Percentiles rank a stretch among this genome's conserved stretches.
These are phyloP conservation scores for Saturnispora serradocipensis DNA, from an alignment of 805 yeast genomes.

Conservation along the genomic window DNA sequence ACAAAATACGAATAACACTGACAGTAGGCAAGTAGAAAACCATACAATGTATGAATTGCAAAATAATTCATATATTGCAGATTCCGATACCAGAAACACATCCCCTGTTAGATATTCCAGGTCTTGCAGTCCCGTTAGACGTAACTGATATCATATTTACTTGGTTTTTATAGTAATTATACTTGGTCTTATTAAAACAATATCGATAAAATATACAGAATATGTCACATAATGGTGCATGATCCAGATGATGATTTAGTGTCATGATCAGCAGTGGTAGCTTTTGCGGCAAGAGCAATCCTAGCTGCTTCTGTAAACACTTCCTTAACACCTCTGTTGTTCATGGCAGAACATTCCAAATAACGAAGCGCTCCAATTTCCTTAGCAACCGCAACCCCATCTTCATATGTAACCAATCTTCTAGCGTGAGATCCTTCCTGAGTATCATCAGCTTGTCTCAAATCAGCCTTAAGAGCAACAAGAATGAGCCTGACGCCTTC, in stretches of 20 bases:
- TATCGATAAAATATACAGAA: conserved; percentile 2
- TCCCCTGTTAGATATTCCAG: conserved; percentile 6
- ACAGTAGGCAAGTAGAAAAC: conserved; percentile 1
- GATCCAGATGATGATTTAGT: conserved; percentile 31
- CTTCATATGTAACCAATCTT: conserved; percentile 75
- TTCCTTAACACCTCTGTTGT: conserved; percentile 96
- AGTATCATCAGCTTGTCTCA: conserved; percentile 54
- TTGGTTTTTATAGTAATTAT: not conserved
- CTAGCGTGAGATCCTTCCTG: conserved; percentile 26
- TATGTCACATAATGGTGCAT: conserved; percentile 22
- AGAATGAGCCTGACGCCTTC: conserved; percentile 90
- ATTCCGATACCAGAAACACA: conserved; percentile 3
- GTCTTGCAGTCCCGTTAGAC: conserved; percentile 8
- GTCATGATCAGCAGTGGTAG: conserved; percentile 18
- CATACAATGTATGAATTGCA: conserved; percentile 19
- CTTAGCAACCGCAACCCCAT: conserved; percentile 88
- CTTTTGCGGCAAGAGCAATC: conserved; percentile 83
- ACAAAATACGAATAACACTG: not conserved
- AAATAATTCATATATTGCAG: conserved; percentile 11
- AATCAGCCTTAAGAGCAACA: conserved; percentile 91
- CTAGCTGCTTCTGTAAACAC: conserved; percentile 98
- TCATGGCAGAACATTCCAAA: conserved; percentile 93
- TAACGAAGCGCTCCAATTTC: conserved; percentile 89
- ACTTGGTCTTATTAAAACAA: not conserved
- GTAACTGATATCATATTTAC: not conserved